Evolutionary conservation across 2,329 filamentous ascomycete genomes (phyloP).

Genomic region (Fusarium drepaniforme): DNA sequence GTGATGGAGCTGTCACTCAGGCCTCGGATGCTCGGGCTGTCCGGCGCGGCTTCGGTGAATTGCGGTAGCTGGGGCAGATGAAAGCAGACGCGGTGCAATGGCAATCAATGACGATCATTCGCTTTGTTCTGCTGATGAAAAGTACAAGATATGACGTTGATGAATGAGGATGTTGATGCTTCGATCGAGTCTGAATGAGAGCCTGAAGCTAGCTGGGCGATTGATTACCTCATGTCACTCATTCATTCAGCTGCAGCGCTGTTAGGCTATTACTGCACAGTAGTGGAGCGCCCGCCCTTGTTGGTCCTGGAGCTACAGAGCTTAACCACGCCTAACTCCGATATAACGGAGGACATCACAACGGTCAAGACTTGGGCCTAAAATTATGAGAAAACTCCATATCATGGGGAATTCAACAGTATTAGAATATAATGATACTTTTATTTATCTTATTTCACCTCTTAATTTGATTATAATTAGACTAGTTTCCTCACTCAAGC

Average conservation of each 20-base stretch:
- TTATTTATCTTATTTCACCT: too few relatives aligned
- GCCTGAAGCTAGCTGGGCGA: neutral
- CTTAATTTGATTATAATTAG: too few relatives aligned
- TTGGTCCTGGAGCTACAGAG: constrained; percentile 23
- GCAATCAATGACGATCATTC: neutral
- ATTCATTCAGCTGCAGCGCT: neutral
- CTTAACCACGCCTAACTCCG: constrained; percentile 21
- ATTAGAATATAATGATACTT: too few relatives aligned
- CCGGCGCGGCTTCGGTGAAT: constrained; percentile 16
- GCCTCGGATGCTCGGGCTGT: constrained; percentile 40
- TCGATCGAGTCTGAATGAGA: neutral
- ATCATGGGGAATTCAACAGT: too few relatives aligned
- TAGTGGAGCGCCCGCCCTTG: constrained; percentile 23
- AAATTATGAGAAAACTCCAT: too few relatives aligned
- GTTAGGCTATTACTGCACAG: constrained; percentile 25
- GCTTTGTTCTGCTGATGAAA: neutral
- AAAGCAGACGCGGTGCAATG: neutral
- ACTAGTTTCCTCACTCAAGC: constrained; percentile 46
- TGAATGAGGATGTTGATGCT: neutral
- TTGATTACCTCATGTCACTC: neutral
- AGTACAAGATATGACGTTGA: neutral
- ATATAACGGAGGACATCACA: neutral
- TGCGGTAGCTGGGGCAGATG: neutral
- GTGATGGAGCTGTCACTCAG: constrained; percentile 43
- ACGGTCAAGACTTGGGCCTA: too few relatives aligned